Evolutionary conservation across 805 yeast genomes (phyloP), one percentile per base, ranked within the genome.

Genomic region (Debaryomyces tyrocola): DNA sequence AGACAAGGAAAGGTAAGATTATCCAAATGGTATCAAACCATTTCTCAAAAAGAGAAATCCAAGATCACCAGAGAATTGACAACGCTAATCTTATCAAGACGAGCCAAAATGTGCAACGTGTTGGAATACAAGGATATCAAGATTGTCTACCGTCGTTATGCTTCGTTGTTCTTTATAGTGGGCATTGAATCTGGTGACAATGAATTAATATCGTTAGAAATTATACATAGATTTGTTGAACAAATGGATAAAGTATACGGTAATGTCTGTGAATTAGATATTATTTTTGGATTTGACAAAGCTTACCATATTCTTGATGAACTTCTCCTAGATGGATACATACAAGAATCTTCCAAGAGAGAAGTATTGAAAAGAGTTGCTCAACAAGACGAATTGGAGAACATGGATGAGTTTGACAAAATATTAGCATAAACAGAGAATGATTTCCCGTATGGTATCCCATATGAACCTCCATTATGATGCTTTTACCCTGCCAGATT

Each of bases 211-310:
- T 84, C 95, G 1, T 73, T 94, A 46, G 99, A 94, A 59, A 73
- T 87, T 14, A 84, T 94, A 43, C 99, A 94, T 64, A 76, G 97
- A 50, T 94, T 84, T 63, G 99, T 94, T 35, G 99, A 94, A 65
- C 90, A 89, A 53, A 90, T 94, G 97, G 99, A 94, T 72, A 85
- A 87, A 56, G 83, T 90, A 49, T 94, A 89, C 62, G 97, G 97
- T 10, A 92, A 90, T 60, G 99, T 94, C 14, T 90, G 97, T 68
- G 99, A 94, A 64, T 74, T 94, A 58, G 99, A 94, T 69, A 94
- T 94, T 51, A 94, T 94, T 41, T 94, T 94, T 78, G 94, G 95
- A 60, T 94, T 94, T 69, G 88, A 87, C 56, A 87, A 88, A 62
- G 97, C 98, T 0, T 94, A 94, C 64, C 87, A 89, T 66, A 85